Percentiles rank a stretch among this genome's conserved stretches.
These are phyloP conservation scores for Bremia lactucae DNA, from an alignment of 352 stramenopile genomes.

Conservation along the genomic window DNA sequence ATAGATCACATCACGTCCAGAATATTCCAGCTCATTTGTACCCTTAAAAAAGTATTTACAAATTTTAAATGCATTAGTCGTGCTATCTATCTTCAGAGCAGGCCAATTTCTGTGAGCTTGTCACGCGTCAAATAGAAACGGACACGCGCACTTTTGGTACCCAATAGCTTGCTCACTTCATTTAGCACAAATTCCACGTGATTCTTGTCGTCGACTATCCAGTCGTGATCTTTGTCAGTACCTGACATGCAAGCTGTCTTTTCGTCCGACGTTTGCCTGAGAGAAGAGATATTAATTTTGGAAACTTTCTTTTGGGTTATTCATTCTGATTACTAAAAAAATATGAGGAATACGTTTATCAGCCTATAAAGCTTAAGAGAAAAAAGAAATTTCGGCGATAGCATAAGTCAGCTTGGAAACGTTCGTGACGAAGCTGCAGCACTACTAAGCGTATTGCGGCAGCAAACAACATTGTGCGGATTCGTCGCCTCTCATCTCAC, in stretches of 20 bases:
- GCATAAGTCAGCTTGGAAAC: slow-evolving; percentile 64
- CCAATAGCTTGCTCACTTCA: slow-evolving; percentile 27
- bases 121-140: neutral
- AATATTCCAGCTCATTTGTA: slow-evolving; percentile 31
- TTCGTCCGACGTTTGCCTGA: slow-evolving; percentile 75
- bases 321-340: slow-evolving; percentile 1
- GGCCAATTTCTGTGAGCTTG: neutral
- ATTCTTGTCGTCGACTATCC: slow-evolving; percentile 36
- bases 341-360: too few relatives aligned
- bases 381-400: too few relatives aligned
- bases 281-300: slow-evolving; percentile 58
- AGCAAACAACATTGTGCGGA: slow-evolving; percentile 55
- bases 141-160: neutral
- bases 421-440: slow-evolving; percentile 56
- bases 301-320: slow-evolving; percentile 21
- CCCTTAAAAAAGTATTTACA: slow-evolving; percentile 19
- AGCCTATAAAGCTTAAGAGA: too few relatives aligned
- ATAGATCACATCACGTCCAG: slow-evolving; percentile 51
- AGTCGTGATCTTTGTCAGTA: slow-evolving; percentile 59
- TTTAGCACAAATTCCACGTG: slow-evolving; percentile 46
- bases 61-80: slow-evolving; percentile 13
- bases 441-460: slow-evolving; percentile 34
- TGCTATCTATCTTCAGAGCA: slow-evolving; percentile 8
- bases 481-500: slow-evolving; percentile 52
- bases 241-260: too few relatives aligned